Conservation (phyloP, 140 eudicot genomes). For the Stevia rebaudiana region DNA sequence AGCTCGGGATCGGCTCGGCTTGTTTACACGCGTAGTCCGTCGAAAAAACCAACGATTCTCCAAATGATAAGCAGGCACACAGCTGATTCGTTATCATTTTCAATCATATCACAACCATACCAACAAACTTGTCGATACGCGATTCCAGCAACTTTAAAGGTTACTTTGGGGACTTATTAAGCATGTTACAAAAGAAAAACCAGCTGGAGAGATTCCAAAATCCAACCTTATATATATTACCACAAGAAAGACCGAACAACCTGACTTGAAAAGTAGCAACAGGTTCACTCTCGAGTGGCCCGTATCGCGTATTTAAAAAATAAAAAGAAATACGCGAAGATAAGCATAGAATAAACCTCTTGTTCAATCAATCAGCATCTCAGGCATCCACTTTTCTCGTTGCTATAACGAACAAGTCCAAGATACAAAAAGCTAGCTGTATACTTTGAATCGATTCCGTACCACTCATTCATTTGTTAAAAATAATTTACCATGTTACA, state of each 20-base stretch:
- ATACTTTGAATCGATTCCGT: slow-evolving; percentile 33
- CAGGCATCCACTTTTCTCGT: slow-evolving; percentile 27
- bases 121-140: neutral
- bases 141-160: slow-evolving; percentile 24
- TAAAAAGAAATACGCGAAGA: slow-evolving; percentile 16
- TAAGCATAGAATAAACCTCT: slow-evolving; percentile 38
- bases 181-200: slow-evolving; percentile 25
- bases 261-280: slow-evolving; percentile 20
- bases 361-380: slow-evolving; percentile 33
- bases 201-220: slow-evolving; percentile 33
- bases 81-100: slow-evolving; percentile 16
- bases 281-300: slow-evolving; percentile 12
- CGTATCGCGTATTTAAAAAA: neutral
- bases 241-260: slow-evolving; percentile 15
- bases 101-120: slow-evolving; percentile 16
- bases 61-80: slow-evolving; percentile 17
- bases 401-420: slow-evolving; percentile 23
- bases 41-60: too few species aligned
- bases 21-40: too few species aligned
- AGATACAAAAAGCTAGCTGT: slow-evolving; percentile 30
- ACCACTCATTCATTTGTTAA: slow-evolving; percentile 24
- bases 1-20: too few species aligned
- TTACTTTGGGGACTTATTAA: slow-evolving; percentile 19
- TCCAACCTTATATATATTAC: slow-evolving; percentile 17
- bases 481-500: slow-evolving; percentile 16